phyloP scores from a whole-genome alignment of 257 asterid genomes.

The Hygrophila difformis region DNA sequence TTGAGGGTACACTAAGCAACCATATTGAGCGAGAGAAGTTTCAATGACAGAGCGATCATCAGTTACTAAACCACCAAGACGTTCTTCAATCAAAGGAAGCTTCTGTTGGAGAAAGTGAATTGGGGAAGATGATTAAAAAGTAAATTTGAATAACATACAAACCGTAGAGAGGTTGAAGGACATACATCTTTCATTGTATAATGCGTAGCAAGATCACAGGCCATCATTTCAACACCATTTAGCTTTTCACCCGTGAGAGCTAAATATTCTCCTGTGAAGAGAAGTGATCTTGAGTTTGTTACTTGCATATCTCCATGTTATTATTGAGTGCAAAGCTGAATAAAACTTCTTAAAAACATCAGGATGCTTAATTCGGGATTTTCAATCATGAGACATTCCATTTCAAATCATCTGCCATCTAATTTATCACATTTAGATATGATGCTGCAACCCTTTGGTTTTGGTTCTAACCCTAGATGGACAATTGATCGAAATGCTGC shows the following conservation, averaged over 20 bases:
- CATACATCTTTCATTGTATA: conserved; percentile 63
- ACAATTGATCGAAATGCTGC: neutral
- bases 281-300: neutral
- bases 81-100: conserved; percentile 91
- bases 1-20: conserved; percentile 84
- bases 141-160: neutral
- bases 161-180: conserved; percentile 10
- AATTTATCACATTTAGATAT: neutral
- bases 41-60: conserved; percentile 81
- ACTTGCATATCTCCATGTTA: neutral
- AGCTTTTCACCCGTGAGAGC: conserved; percentile 92
- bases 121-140: conserved; percentile 5
- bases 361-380: neutral
- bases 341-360: neutral
- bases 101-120: conserved; percentile 39
- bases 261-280: conserved; percentile 79
- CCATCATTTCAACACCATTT: conserved; percentile 85
- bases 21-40: conserved; percentile 79
- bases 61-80: conserved; percentile 75
- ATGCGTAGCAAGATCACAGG: conserved; percentile 95
- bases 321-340: neutral
- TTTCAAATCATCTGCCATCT: neutral
- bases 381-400: neutral
- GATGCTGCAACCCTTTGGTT: too few relatives aligned
- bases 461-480: neutral